These are phyloP conservation scores for Candida qinlingensis DNA, from an alignment of 805 yeast species.

Conservation along the genomic window DNA sequence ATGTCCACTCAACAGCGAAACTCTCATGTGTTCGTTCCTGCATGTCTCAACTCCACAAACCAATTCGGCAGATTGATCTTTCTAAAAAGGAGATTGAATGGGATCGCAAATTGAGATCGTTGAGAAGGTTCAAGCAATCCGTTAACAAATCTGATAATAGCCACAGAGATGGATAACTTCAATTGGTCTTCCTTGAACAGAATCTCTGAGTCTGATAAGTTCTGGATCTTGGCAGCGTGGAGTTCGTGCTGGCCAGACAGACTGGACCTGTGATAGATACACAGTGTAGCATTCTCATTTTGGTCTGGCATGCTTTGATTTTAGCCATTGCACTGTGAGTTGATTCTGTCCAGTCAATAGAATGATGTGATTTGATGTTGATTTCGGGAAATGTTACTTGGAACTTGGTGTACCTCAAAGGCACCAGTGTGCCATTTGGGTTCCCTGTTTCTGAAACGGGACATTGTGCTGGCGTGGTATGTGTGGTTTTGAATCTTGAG, in stretches of 20 bases:
- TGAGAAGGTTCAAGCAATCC: constrained; percentile 87
- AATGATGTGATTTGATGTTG: not conserved
- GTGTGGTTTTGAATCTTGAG: no score
- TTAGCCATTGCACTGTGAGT: constrained; percentile 6
- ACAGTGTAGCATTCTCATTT: constrained; percentile 15
- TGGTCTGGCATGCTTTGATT: constrained; percentile 14
- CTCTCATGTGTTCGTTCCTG: constrained; percentile 77
- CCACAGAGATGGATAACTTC: constrained; percentile 39
- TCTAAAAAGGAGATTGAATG: constrained; percentile 45
- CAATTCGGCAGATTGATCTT: constrained; percentile 49
- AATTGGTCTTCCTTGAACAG: not conserved
- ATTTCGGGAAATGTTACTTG: constrained; percentile 10
- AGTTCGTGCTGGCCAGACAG: constrained; percentile 5
- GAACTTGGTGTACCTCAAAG: no score
- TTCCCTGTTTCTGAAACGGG: no score
- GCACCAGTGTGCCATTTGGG: no score
- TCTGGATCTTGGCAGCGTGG: not conserved
- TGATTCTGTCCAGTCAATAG: not conserved
- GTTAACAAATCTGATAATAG: constrained; percentile 81
- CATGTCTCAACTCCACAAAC: constrained; percentile 50
- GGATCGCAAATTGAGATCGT: constrained; percentile 72
- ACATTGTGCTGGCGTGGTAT: no score
- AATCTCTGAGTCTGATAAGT: not conserved
- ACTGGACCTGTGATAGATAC: constrained; percentile 16
- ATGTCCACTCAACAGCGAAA: constrained; percentile 75